Percentiles rank a stretch among this genome's conserved stretches.
phyloP scores from a whole-genome alignment of 2,329 filamentous ascomycete species.

The Alternaria tenuissima region DNA sequence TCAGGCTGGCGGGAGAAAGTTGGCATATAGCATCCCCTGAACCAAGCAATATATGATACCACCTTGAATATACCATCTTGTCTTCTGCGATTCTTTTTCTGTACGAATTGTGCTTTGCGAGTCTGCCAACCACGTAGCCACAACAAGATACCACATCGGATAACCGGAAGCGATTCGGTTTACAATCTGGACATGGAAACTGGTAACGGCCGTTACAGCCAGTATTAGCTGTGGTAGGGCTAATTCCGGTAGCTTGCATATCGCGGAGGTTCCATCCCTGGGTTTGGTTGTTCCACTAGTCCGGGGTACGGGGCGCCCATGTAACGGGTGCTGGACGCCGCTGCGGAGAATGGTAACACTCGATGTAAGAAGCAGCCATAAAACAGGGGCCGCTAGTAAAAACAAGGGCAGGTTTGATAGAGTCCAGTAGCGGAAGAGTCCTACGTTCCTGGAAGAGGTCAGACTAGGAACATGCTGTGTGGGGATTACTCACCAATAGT shows the following conservation, averaged over 20 bases:
- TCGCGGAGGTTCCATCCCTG: conserved; percentile 9
- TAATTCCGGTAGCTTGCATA: conserved; percentile 54
- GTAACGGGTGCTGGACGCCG: conserved; percentile 52
- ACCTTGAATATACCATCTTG: conserved; percentile 45
- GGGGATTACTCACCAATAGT: conserved; percentile 79
- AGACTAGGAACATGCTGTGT: conserved; percentile 2
- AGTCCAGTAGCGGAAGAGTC: conserved; percentile 91
- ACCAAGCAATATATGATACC: conserved; percentile 84
- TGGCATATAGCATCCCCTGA: conserved; percentile 85
- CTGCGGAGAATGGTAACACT: conserved; percentile 50
- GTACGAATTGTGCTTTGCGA: neutral
- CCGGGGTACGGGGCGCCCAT: conserved; percentile 27
- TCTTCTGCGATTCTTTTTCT: neutral
- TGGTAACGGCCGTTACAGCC: conserved; percentile 74
- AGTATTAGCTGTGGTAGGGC: conserved; percentile 78
- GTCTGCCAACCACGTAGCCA: conserved; percentile 59
- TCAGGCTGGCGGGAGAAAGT: conserved; percentile 89
- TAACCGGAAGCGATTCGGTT: conserved; percentile 88
- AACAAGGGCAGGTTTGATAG: conserved; percentile 87
- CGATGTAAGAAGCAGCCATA: conserved; percentile 72
- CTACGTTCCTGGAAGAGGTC: conserved; percentile 74
- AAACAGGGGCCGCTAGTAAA: conserved; percentile 79
- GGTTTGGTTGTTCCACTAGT: conserved; percentile 15
- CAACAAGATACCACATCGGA: conserved; percentile 86
- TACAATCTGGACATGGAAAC: conserved; percentile 93